Evolutionary conservation across 2,329 filamentous ascomycete genomes (phyloP).

Genomic region (Akanthomyces dipterigenus): DNA sequence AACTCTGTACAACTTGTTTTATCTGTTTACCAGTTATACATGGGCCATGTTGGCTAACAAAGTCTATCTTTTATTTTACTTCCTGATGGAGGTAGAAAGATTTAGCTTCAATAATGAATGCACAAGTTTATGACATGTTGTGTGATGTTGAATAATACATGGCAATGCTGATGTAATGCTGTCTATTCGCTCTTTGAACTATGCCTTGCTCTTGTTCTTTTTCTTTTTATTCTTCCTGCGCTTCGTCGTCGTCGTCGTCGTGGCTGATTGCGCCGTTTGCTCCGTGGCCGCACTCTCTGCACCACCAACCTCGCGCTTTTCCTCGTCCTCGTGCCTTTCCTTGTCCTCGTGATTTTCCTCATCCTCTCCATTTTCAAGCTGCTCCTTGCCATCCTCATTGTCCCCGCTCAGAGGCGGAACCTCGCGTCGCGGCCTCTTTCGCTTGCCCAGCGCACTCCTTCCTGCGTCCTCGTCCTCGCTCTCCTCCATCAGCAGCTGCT

Average conservation of each 20-base stretch:
- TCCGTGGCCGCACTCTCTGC: background rate
- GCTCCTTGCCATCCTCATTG: background rate
- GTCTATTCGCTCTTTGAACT: background rate
- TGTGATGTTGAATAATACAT: background rate
- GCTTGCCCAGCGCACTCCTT: slow-evolving; percentile 31
- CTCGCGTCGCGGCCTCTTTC: slow-evolving; percentile 25
- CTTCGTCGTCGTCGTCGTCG: slow-evolving; percentile 10
- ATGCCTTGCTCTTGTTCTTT: slow-evolving; percentile 14
- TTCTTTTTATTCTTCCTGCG: slow-evolving; percentile 16
- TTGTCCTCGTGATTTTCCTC: background rate
- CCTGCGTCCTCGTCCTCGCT: slow-evolving; percentile 32
- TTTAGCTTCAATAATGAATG: background rate
- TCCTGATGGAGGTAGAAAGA: background rate
- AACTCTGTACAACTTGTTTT: background rate
- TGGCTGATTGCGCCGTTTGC: background rate
- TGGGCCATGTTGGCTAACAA: background rate
- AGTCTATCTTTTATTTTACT: background rate
- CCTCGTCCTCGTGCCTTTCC: background rate
- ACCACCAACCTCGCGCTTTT: too few relatives aligned
- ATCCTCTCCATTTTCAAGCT: background rate
- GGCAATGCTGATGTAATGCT: background rate
- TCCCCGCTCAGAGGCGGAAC: background rate
- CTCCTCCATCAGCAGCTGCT: slow-evolving; percentile 14
- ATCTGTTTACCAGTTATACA: background rate
- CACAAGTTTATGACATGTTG: background rate